A percentile compares a stretch with the other conserved stretches of the same genome.
Evolutionary conservation across 306 rosid species (phyloP).

Genomic region (Carpinus viminea): DNA sequence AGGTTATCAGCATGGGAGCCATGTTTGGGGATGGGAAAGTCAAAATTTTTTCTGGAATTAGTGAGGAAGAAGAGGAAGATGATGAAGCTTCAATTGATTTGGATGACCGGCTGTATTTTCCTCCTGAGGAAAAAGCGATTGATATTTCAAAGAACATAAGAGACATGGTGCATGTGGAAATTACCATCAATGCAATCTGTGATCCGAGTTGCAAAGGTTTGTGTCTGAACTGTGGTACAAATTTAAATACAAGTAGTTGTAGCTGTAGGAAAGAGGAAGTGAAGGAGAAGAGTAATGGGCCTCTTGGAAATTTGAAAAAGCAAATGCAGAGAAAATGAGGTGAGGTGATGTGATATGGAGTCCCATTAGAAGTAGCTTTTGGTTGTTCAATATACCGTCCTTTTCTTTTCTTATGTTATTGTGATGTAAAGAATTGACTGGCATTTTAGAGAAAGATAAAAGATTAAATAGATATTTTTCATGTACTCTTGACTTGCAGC

Average conservation of each 20-base stretch:
- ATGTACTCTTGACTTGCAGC: too few species aligned
- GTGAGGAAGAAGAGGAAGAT: conserved; percentile 41
- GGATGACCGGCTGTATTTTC: conserved; percentile 77
- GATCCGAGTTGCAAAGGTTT: conserved; percentile 70
- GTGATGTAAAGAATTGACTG: not conserved
- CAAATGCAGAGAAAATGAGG: conserved; percentile 47
- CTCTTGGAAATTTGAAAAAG: conserved; percentile 67
- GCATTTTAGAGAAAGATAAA: too few species aligned
- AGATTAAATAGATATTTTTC: too few species aligned
- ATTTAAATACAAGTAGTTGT: conserved; percentile 68
- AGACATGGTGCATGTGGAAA: conserved; percentile 85
- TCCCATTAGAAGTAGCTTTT: not conserved
- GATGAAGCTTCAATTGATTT: conserved; percentile 54
- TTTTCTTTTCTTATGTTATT: not conserved
- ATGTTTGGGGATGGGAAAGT: conserved; percentile 51
- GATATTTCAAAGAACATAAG: conserved; percentile 90
- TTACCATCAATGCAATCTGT: conserved; percentile 64
- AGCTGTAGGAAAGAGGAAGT: conserved; percentile 52
- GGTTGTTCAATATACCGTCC: not conserved
- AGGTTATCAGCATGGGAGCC: conserved; percentile 58
- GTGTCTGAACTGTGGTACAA: conserved; percentile 77
- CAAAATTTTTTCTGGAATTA: conserved; percentile 23
- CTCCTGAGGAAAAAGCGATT: conserved; percentile 59
- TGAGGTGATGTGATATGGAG: not conserved
- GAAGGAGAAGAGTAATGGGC: conserved; percentile 49